Conservation (phyloP, 192 early-diverging fungal species). For the Coemansia sp. region DNA sequence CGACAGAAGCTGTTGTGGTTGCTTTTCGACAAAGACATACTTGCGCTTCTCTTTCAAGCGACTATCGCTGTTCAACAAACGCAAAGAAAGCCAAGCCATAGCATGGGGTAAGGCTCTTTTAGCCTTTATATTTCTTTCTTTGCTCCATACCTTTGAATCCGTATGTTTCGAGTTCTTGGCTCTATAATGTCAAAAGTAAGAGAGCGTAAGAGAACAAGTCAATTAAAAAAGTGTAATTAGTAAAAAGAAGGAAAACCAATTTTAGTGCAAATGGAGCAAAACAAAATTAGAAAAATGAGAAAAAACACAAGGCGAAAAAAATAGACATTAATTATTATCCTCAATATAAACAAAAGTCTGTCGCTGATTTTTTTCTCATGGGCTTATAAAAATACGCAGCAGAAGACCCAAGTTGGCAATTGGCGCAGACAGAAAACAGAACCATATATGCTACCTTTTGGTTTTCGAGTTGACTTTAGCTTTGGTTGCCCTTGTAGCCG, state of each 20-base stretch:
- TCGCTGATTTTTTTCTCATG: neutral
- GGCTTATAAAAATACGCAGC: neutral
- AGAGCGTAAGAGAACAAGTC: too few species aligned
- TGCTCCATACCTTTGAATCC: constrained; percentile 3
- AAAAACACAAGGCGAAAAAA: neutral
- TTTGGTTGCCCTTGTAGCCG: neutral
- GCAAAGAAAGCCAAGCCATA: neutral
- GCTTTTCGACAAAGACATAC: too few species aligned
- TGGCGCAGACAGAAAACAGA: too few species aligned
- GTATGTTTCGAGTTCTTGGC: neutral
- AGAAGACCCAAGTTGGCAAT: neutral
- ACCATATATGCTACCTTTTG: neutral
- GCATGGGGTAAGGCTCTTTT: neutral
- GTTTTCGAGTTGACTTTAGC: neutral
- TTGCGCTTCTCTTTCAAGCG: too few species aligned
- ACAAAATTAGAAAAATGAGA: neutral
- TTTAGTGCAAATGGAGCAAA: neutral
- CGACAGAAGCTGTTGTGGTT: too few species aligned
- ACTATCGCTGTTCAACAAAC: too few species aligned
- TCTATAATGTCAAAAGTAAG: neutral
- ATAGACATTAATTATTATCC: too few species aligned
- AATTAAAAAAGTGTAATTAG: neutral
- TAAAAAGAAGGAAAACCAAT: neutral
- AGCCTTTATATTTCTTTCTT: neutral
- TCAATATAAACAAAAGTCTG: neutral